Base-by-base conservation (phyloP, 2,329 filamentous ascomycete species). In the Bipolaris cookei region DNA sequence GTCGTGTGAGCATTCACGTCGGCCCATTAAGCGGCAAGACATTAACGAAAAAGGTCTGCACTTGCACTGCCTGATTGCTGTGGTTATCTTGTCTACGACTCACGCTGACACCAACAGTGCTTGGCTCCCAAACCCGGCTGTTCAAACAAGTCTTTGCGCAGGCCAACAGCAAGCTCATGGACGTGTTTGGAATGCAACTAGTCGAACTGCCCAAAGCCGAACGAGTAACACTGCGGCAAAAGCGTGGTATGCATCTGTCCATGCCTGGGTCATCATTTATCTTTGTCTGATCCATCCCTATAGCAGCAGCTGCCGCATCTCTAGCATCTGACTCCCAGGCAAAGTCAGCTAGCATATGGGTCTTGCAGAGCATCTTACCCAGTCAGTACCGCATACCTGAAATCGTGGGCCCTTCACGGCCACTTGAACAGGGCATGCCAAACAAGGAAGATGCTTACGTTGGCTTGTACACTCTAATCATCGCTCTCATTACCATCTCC, bases 111-210 rank as follows among this genome's bases (percentile, higher is more conserved):
- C 10, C 2, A 30, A 4, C 53, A 77, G 91, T 96, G 0, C 85
- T 97, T 8, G 90, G 90, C 0, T 79, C 84, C 16, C 83, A 87
- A 43, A 84, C 86, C 6, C 83, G 89, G 30, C 81, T 87, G 34
- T 98, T 97, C 75, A 92, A 87, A 72, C 75, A 79, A 11, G 86
- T 97, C 3, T 97, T 97, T 69, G 84, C 85, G 0, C 81, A 84
- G 38, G 91, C 94, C 39, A 94, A 99, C 74, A 77, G 80, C 32
- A 85, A 90, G 64, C 80, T 99, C 35, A 81, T 83, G 45, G 79
- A 79, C 1, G 83, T 88, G 1, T 98, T 97, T 77, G 95, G 95
- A n/a, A 97, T 98, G 92, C 85, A 93, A 74, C 85, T 99, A 82
- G 83, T 86, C 3, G 93, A 97, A 77, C 81, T 98, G 47, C 92